Evolutionary conservation across 1,139 yeast genomes (phyloP), one percentile per base, ranked within the genome.

Genomic region (Suhomyces bolitotheri): DNA sequence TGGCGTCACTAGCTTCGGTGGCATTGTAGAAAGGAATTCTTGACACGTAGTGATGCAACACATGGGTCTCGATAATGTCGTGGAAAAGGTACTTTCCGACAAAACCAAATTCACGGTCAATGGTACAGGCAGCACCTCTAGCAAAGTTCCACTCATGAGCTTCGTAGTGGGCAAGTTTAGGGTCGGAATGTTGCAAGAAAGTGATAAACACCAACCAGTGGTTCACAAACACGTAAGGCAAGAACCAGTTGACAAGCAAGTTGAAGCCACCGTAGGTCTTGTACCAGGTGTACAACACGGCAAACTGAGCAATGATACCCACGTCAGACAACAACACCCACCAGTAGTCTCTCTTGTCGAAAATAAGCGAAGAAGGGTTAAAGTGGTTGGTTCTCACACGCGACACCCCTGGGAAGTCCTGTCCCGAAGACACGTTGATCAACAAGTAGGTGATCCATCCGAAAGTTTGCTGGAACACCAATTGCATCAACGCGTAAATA

Each of bases 171-270:
- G 95, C 88, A 71, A 85, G 71, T 12, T 78, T 62, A 29, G 89
- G 84, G 62, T 83, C 94, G 22, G 94, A 78, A 67, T 86, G 95
- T 63, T 86, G 95, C 54, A 86, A 74, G 63, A 73, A 86, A 32
- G 95, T 86, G 56, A 86, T 84, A 63, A 83, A 82, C 27, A 86
- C 95, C 54, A 86, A 74, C 95, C 95, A 86, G 66, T 86, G 94
- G 75, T 86, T 86, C 43, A 84, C 90, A 73, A 83, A 80, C 39
- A 80, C 49, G 75, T 83, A 86, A 37, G 95, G 95, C 39, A 84
- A 56, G 45, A 82, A 71, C 84, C 89, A 86, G 68, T 82, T 76
- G 50, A 85, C 74, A 40, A 75, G 56, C 60, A 82, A 71, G 58
- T 78, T 76, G 66, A 78, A 78, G 36, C 67, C 70, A 27, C 95